Base-by-base conservation (phyloP, 2,329 filamentous ascomycete species). In the Alternaria hordeiaustralica region DNA sequence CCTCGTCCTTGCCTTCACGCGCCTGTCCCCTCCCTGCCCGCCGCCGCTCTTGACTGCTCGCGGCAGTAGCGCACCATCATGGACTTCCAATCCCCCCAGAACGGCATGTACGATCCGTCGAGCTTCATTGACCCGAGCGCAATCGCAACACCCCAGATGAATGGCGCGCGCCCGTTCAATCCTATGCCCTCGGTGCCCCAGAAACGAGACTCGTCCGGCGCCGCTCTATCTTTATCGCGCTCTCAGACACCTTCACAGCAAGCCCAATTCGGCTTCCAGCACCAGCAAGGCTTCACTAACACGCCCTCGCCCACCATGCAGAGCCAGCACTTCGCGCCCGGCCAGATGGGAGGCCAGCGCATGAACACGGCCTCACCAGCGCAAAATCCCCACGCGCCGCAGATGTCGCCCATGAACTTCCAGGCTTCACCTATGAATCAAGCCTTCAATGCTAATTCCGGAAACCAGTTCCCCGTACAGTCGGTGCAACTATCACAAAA, bases 351-450 rank as follows among this genome's bases (percentile, higher is more conserved):
- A 13, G 86, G 78, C 13, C 80, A 82, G 68, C 73, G 94, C 75
- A 93, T 98, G 79, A 91, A 94, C 69, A 97, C 95, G 49, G 91
- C 93, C 46, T 98, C 96, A 30, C 95, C 96, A 4, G 97, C 96
- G 47, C 95, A 96, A 11, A 95, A 96, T 79, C 81, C 81, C 61
- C 80, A 80, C 71, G 82, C 80, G 75, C 78, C 76, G 28, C 79
- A 81, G 57, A 81, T 81, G 79, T 79, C 78, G 4, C 71, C 75
- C 51, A 79, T 79, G 77, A 75, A 67, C 62, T 80, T 77, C 64
- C 76, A 77, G 51, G 70, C 69, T 61, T 75, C 75, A 13, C 73
- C 75, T 4, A 78, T 79, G 74, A 73, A 72, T 49, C 82, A 79
- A 51, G 73, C 69, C 45, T 83, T 79, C 67, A 80, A 80, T 56